These are phyloP conservation scores for Hypomontagnella monticulosa DNA, from an alignment of 495 filamentous ascomycete genomes.

Conservation along the genomic window DNA sequence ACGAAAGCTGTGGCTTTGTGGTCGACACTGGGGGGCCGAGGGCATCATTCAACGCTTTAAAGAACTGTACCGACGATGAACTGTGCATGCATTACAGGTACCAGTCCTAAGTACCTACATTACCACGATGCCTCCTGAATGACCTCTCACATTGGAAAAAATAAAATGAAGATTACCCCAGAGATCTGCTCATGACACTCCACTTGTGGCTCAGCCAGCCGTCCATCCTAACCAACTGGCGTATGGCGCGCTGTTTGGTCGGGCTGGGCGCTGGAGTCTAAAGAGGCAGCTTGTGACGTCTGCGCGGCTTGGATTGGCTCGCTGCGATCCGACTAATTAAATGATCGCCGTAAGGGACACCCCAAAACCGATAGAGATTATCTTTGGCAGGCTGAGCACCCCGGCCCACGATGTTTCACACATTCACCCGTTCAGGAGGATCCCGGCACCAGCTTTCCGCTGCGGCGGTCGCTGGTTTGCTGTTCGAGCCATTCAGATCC, in stretches of 20 bases:
- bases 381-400: conserved; percentile 31
- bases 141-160: conserved; percentile 11
- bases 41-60: conserved; percentile 30
- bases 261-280: conserved; percentile 38
- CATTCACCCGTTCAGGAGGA: conserved; percentile 26
- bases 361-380: conserved; percentile 40
- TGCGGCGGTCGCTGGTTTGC: conserved; percentile 14
- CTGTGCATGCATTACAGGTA: conserved; percentile 41
- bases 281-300: conserved; percentile 46
- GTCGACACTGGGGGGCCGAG: conserved; percentile 41
- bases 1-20: conserved; percentile 59
- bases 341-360: conserved; percentile 26
- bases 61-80: conserved; percentile 24
- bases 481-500: conserved; percentile 33
- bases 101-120: conserved; percentile 3
- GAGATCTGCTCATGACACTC: conserved; percentile 30
- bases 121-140: conserved; percentile 20
- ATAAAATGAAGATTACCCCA: conserved; percentile 41
- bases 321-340: conserved; percentile 36
- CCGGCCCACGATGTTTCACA: conserved; percentile 42
- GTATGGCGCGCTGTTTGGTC: conserved; percentile 9
- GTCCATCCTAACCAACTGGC: conserved; percentile 30
- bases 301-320: conserved; percentile 27
- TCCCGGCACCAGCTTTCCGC: conserved; percentile 40
- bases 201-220: conserved; percentile 20